Evolutionary conservation across 257 asterid species (phyloP), one percentile per base, ranked within the genome.

Genomic region (Solanum bulbocastanum): DNA sequence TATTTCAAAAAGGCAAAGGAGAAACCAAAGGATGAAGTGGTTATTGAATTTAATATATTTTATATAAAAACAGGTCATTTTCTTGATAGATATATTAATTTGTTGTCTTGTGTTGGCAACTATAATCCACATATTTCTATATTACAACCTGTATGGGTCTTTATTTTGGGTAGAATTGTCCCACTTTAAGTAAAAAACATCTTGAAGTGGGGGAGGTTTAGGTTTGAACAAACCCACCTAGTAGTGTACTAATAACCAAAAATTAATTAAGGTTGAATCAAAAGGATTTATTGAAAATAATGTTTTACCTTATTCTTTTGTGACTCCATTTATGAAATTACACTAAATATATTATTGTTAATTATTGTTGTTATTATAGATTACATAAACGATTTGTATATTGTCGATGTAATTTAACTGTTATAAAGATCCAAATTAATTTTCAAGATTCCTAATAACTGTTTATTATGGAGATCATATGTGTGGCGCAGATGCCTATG

Each of bases 61-160:
- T 65, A 30, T 69, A 69, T 72, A 72, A 25, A 86, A 89, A 89
- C 18, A 69, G 33, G 89, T 87, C 87, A 62, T 86, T 83, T 82
- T 86, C 83, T 37, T 73, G 16, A 75, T 72, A 75, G 76, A 49
- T 65, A 58, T 73, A 76, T 40, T 76, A 40, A 76, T 76, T 44
- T 82, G 37, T n/a, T 33, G 35, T 15, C 39, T 46, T 27, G 84
- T 22, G 84, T 86, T 86, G 58, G 71, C 71, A 49, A 76, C 10
- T 83, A 56, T 15, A 49, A 46, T 37, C 89, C 66, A 15, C 14
- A 32, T 6, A 75, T 56, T 13, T 27, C 36, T 36, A 22, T 74
- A 37, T 74, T 74, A 74, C 49, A 22, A 74, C 52, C 52, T 22
- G 83, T 37, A 36, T 20, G 83, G 52, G 20, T 22, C 52, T 36